Evolutionary conservation across 306 rosid genomes (phyloP), one percentile per base, ranked within the genome.

Genomic region (Senna siamea): DNA sequence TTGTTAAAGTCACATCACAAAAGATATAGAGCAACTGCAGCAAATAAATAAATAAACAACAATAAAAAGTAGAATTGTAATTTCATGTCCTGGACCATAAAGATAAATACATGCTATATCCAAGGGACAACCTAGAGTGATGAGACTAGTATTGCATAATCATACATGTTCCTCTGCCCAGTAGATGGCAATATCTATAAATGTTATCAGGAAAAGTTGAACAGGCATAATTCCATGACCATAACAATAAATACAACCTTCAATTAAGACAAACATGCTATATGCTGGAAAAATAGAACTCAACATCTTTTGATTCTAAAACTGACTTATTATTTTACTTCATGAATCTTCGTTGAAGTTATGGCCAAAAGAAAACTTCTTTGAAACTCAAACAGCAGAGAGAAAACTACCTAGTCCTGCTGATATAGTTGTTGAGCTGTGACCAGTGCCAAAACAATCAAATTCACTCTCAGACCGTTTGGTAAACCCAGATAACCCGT

Each of bases 401-500:
- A 48, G 81, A 65, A 67, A 82, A 54, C 78, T 88, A 94, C 99
- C 99, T 70, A 92, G 87, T 82, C 99, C 97, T 4, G 99, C 99
- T 28, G 99, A 94, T 76, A 94, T 94, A n/a, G 97, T 94, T 64
- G 99, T 94, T 7, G 99, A 94, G 72, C 99, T 94, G 48, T 94
- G 99, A 77, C 99, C 99, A 34, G 97, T 85, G 23, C 99, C 99
- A 75, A 94, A 94, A 84, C 87, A 83, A 86, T 94, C 99, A 67
- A 52, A 84, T 76, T 94, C 99, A 68, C 99, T 94, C 84, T 94
- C 99, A 0, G 96, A 85, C 10, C 99, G 89, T 77, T 92, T 94
- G 7, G 98, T 94, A 72, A 92, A 94, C 19, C 99, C 98, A 15
- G 96, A 82, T 58, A 94, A 83, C 28, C 99, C 99, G 50, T 94